Percentiles rank a stretch among this genome's conserved stretches.
phyloP scores from a whole-genome alignment of 495 filamentous ascomycete species.

The Penicillium manginii region DNA sequence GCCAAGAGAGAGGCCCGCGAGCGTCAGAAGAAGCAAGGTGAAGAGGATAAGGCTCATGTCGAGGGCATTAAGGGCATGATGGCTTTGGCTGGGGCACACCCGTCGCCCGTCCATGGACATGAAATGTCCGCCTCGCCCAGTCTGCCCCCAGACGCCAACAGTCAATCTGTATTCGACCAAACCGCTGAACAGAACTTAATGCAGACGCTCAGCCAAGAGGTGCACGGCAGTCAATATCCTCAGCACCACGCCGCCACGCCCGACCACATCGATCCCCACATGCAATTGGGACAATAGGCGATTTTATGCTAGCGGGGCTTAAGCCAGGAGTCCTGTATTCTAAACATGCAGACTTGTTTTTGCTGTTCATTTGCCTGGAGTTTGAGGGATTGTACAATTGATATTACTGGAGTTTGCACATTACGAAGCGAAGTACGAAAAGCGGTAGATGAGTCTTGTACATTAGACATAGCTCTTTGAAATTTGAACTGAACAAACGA shows the following conservation, averaged over 20 bases:
- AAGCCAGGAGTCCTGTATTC: background rate
- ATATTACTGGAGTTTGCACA: slow-evolving; percentile 1
- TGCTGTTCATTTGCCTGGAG: slow-evolving; percentile 14
- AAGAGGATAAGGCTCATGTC: slow-evolving; percentile 73
- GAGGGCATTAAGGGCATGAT: slow-evolving; percentile 74
- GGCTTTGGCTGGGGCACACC: slow-evolving; percentile 55
- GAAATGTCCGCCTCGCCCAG: slow-evolving; percentile 53
- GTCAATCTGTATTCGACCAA: slow-evolving; percentile 44
- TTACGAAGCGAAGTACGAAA: background rate
- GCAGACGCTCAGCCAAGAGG: slow-evolving; percentile 52
- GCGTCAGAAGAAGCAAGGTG: slow-evolving; percentile 63
- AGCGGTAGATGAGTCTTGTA: background rate
- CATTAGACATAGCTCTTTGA: background rate
- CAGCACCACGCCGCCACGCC: slow-evolving; percentile 36
- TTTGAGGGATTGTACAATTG: slow-evolving; percentile 14
- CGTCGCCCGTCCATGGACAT: slow-evolving; percentile 41
- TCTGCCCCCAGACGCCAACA: slow-evolving; percentile 42
- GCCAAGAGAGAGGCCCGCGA: slow-evolving; percentile 81
- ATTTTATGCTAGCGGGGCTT: slow-evolving; percentile 5
- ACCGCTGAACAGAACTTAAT: slow-evolving; percentile 54
- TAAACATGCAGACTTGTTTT: background rate
- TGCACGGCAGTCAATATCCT: slow-evolving; percentile 49
- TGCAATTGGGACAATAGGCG: slow-evolving; percentile 44
- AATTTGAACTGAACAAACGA: too few relatives aligned
- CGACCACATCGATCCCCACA: slow-evolving; percentile 42